Base-by-base conservation (phyloP, 495 filamentous ascomycete species). In the Penicillium arizonense region DNA sequence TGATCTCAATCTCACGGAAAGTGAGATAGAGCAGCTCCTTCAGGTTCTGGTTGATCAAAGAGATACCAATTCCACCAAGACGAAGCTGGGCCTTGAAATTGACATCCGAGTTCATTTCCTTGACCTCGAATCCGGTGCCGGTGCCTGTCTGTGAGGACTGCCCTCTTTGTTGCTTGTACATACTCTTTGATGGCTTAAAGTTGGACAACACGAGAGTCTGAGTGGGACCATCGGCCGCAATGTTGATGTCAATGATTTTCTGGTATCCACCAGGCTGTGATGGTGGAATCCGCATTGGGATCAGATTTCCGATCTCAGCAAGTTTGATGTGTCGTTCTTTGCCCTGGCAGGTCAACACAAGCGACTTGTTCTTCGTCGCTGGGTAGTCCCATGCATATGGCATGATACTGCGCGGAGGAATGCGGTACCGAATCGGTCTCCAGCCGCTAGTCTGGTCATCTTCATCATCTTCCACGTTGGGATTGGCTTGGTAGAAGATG, bases 371-470 rank as follows among this genome's bases (percentile, higher is more conserved):
- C 71, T 96, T 96, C n/a, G 91, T 90, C 5, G 94, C 91, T 2
- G 94, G 94, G 72, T 94, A 97, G 65, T 98, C 95, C 94, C 94
- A 98, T 26, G 94, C 93, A 65, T 98, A 98, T 4, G 95, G 93
- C 94, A 98, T 98, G 70, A 97, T 96, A 68, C 93, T 97, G 30
- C 95, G 81, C 6, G 91, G 84, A 3, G 94, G 94, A 12, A 98
- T 80, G n/a, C 92, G 88, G 66, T 98, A 98, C 35, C 89, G 77
- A 56, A 97, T 88, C 10, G 89, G 90, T 48, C 88, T 83, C 88
- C 92, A 98, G 5, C 89, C 87, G 44, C 87, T 89, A 23, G 75
- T 74, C 36, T 80, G 76, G 56, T 95, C 90, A 55, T 92, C 87
- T 50, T 86, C 83, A 43, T 87, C 87, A 47, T 96, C 93, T 55